Base-by-base conservation (phyloP, 1,284 basidiomycete species). In the Golubevia pallescens region DNA sequence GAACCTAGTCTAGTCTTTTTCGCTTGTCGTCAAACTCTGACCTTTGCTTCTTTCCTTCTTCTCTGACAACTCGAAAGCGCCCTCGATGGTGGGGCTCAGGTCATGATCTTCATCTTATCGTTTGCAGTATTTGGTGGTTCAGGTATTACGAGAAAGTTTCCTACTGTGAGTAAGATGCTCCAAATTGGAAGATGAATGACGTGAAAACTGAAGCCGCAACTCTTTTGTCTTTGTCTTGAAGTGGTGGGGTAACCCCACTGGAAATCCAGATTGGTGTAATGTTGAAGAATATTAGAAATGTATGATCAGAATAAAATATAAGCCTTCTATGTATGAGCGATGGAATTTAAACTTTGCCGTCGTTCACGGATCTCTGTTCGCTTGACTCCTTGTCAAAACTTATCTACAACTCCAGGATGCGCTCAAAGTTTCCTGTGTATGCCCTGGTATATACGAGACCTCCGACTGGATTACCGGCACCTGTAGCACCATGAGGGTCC, bases 61-160 rank as follows among this genome's bases (percentile, higher is more conserved):
- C n/a, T n/a, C n/a, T n/a, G n/a, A n/a, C n/a, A n/a, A n/a, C n/a
- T 75, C 1, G 66, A 67, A 2, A 69, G 69, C 28, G 91, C 90
- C 2, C 84, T 91, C 48, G 91, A 92, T 74, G 91, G 91, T 48
- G 91, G 91, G 14, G 89, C 90, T 5, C 90, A 91, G 75, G 87
- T 90, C 57, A 90, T 91, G 88, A 88, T 90, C 32, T 91, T 92
- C 77, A 87, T 92, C 32, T 86, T 91, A 6, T 90, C 89, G 3
- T 91, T 91, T 78, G 90, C 90, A 7, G 90, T 91, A 34, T 91
- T 90, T 74, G 90, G 91, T 51, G 90, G 90, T 19, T 88, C 88
- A 2, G 90, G 90, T 7, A 79, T 75, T 16, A 77, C 86, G 58
- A 86, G 83, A 60, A 88, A 88, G 1, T 91, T 91, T 87, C 90